Evolutionary conservation across 2,329 filamentous ascomycete genomes (phyloP), one percentile per base, ranked within the genome.

Genomic region (Aspergillus pseudoterreus): DNA sequence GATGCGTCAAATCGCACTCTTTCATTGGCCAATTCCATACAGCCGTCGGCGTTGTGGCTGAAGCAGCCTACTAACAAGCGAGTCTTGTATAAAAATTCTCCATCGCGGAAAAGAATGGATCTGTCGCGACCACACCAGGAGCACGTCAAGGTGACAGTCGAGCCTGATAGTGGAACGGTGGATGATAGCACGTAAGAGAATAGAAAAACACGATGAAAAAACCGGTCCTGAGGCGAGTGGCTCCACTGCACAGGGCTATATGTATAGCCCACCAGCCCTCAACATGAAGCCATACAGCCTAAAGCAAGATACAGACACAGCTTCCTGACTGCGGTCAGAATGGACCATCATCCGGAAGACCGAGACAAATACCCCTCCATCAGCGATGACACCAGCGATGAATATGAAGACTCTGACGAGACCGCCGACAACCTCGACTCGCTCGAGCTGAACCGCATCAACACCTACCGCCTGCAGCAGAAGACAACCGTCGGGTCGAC

Each of bases 401-500:
- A 44, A 12, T 51, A 45, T 22, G 46, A 44, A 9, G 49, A 45
- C 8, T 51, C 55, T 38, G 49, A 54, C n/a, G 51, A 55, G 2
- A 57, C 46, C 2, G 42, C 48, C 39, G 51, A 58, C 12, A 50
- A 57, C 8, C 53, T 56, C 38, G 52, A 61, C 30, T 55, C 58
- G 11, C 46, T 61, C 4, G 58, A 61, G 11, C 47, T 61, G 6
- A 50, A 54, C n/a, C 57, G 58, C 8, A 61, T 61, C 44, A 57
- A 61, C 36, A 60, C 59, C 35, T 56, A 59, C 27, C 56, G 56
- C 6, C 51, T 61, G 11, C 59, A 61, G 24, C 59, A 61, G 33
- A 57, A 51, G 45, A 53, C 57, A 1, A 61, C 59, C 0, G 59
- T 61, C 15, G 59, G 59, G 4, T 61, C 59, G 6, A 61, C 57